Evolutionary conservation across 805 yeast genomes (phyloP).

Genomic region (Torulaspora delbrueckii): DNA sequence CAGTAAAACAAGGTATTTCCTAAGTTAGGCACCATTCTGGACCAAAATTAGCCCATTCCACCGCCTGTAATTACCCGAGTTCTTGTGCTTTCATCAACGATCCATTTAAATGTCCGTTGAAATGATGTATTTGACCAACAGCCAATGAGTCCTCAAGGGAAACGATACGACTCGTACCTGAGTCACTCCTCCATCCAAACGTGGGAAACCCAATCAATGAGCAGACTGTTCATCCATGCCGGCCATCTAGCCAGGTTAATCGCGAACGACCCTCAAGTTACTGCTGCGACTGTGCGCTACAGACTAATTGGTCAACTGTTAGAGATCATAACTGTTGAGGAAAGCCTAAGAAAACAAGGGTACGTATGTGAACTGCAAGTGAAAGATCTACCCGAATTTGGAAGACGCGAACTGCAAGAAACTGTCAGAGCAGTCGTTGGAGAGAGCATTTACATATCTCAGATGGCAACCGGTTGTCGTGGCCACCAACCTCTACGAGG

Average conservation of each 20-base stretch:
- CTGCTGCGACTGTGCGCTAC: slow-evolving; percentile 6
- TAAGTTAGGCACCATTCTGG: not conserved
- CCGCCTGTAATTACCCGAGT: not conserved
- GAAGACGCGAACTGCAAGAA: slow-evolving; percentile 1
- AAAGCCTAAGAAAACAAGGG: slow-evolving; percentile 1
- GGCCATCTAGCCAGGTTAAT: not conserved
- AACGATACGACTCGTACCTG: slow-evolving; percentile 5
- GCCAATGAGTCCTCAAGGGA: not conserved
- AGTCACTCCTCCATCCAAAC: not conserved
- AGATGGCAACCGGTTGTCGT: not conserved
- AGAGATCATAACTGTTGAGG: slow-evolving; percentile 11
- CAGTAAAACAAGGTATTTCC: not conserved
- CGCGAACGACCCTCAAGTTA: not conserved
- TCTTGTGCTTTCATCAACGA: not conserved
- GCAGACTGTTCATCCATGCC: slow-evolving; percentile 13
- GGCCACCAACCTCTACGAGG: slow-evolving; percentile 10
- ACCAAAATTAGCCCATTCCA: not conserved
- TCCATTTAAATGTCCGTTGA: slow-evolving; percentile 8
- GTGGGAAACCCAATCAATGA: slow-evolving; percentile 8
- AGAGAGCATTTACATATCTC: slow-evolving; percentile 7
- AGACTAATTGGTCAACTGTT: slow-evolving; percentile 16
- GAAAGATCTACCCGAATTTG: slow-evolving; percentile 11
- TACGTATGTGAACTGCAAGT: slow-evolving; percentile 10
- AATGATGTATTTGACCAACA: not conserved
- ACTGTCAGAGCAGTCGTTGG: slow-evolving; percentile 9